Base-by-base conservation (phyloP, 2,329 filamentous ascomycete species). In the Hortaea sp. region DNA sequence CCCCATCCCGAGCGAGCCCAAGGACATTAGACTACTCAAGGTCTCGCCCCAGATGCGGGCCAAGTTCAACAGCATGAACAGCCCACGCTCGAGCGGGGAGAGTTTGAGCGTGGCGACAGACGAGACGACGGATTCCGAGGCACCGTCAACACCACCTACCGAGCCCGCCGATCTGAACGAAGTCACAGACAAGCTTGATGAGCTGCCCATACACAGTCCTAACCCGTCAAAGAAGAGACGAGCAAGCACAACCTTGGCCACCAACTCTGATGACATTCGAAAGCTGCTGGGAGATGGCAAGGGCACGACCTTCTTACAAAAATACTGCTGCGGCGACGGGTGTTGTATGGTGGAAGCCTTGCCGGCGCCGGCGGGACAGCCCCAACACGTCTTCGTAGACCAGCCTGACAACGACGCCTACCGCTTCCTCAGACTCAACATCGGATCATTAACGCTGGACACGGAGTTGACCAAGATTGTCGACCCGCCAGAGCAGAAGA, bases 341-440 rank as follows among this genome's bases (percentile, higher is more conserved):
- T 82, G 79, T 63, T 82, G 79, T 62, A 72, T 78, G 59, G 67
- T 78, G 48, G 72, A 79, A 58, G 72, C 73, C 30, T 58, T 81
- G 56, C 69, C 69, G 35, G 63, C 71, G 5, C 65, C 74, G 48
- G 69, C 67, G 4, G 61, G 68, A 6, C 62, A 68, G 37, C 64
- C 71, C 38, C 59, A 64, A 42, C 68, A 65, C 40, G 60, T 61
- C 5, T 72, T 76, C 3, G 69, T 82, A 44, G 65, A 68, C 32
- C 63, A 72, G 2, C 89, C 90, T 1, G 81, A 92, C 64, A 97
- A 94, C 58, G 77, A 83, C 49, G 92, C 92, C 11, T 98, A 85
- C 69, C 76, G 79, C 46, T 86, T 83, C 49, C 75, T 98, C 42
- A 74, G 81, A 44, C 75, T 97, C 55, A 85, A 83, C 57, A 75